These are phyloP conservation scores for Lablab purpureus DNA, from an alignment of 306 rosid species.

Conservation along the genomic window DNA sequence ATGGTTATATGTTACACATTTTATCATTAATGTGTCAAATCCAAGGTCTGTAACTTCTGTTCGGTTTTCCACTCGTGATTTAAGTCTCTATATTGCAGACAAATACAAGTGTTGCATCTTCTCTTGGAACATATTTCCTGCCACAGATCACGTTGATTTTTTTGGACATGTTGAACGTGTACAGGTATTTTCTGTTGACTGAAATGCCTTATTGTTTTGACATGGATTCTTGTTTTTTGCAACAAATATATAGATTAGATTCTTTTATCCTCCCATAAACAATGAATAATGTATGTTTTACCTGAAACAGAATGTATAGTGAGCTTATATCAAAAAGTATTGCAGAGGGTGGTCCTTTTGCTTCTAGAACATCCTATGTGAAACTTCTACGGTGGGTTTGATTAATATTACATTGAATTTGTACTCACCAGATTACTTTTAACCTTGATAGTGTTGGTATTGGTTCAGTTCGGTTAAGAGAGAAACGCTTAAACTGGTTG, in stretches of 20 bases:
- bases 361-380: constrained; percentile 91
- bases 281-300: constrained; percentile 19
- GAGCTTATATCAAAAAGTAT: constrained; percentile 92
- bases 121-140: constrained; percentile 91
- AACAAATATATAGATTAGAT: background rate
- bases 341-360: constrained; percentile 86
- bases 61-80: background rate
- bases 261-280: background rate
- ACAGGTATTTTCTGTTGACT: constrained; percentile 68
- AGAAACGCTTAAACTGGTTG: constrained; percentile 90
- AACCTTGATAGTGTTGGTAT: constrained; percentile 4
- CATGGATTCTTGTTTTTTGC: background rate
- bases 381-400: constrained; percentile 78
- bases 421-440: background rate
- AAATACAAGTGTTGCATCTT: constrained; percentile 86
- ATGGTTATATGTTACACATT: background rate
- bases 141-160: constrained; percentile 88
- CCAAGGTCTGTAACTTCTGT: background rate
- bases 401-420: constrained; percentile 33
- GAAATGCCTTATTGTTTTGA: background rate
- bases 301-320: constrained; percentile 84
- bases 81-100: constrained; percentile 61
- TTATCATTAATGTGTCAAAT: background rate
- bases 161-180: constrained; percentile 96
- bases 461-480: constrained; percentile 93